Conservation (phyloP, 371 early-diverging fungal genomes). For the Apophysomyces variabilis region DNA sequence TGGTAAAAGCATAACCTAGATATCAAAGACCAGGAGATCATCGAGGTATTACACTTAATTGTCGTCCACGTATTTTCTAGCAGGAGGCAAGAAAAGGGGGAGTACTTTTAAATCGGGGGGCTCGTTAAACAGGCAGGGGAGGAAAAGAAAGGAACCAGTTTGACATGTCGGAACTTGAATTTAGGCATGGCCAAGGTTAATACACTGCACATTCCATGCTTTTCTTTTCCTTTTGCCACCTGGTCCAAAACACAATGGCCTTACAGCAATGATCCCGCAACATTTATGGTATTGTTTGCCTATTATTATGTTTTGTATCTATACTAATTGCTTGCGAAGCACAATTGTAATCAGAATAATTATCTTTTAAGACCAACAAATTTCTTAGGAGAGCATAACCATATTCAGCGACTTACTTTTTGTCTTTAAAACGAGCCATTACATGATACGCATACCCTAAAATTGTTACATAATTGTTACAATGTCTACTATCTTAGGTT, state of each 20-base stretch:
- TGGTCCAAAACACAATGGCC: constrained; percentile 2
- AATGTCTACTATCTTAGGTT: no score
- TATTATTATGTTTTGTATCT: no score
- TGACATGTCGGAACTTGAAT: constrained; percentile 4
- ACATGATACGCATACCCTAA: no score
- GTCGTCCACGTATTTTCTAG: neutral
- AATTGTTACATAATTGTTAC: no score
- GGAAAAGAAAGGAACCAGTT: neutral
- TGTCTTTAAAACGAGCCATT: no score
- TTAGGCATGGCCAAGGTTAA: neutral
- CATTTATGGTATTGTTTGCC: no score
- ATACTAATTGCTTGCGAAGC: no score
- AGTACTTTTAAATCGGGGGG: neutral
- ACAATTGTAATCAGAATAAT: no score
- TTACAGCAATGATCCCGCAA: no score
- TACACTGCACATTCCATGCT: neutral
- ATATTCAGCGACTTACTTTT: no score
- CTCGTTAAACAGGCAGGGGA: neutral
- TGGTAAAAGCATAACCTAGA: neutral
- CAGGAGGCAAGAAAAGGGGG: constrained; percentile 5
- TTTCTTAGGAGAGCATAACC: no score
- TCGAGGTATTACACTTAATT: neutral
- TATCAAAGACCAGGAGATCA: neutral
- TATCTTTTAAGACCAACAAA: no score
- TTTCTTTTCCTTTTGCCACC: neutral